Evolutionary conservation across 768 basidiomycete genomes (phyloP).

Genomic region (Terana coerulea): DNA sequence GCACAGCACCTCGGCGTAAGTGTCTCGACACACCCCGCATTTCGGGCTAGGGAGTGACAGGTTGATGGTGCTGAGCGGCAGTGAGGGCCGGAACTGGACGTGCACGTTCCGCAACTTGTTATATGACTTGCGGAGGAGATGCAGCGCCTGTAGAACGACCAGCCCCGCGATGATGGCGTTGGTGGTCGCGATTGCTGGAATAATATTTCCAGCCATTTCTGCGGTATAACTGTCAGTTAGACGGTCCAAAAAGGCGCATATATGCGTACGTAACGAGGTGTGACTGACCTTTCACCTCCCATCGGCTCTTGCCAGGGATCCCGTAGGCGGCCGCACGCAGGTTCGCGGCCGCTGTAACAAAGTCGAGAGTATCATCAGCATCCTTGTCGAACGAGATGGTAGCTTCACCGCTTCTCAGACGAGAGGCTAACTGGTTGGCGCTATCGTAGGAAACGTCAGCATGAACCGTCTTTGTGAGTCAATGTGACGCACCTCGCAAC

Average conservation of each 20-base stretch:
- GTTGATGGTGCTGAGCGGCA: slow-evolving; percentile 70
- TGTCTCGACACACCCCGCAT: slow-evolving; percentile 86
- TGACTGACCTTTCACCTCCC: slow-evolving; percentile 88
- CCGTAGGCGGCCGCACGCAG: slow-evolving; percentile 87
- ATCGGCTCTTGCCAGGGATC: slow-evolving; percentile 85
- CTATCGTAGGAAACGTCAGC: slow-evolving; percentile 38
- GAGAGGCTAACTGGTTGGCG: slow-evolving; percentile 71
- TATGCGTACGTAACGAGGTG: neutral
- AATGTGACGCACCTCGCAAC: slow-evolving; percentile 61
- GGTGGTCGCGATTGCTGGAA: slow-evolving; percentile 98
- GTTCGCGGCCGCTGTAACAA: slow-evolving; percentile 87
- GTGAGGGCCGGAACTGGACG: slow-evolving; percentile 70
- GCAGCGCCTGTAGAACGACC: slow-evolving; percentile 89
- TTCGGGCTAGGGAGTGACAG: slow-evolving; percentile 66
- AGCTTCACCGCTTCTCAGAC: slow-evolving; percentile 61
- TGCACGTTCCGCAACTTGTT: slow-evolving; percentile 69
- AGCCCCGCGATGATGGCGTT: slow-evolving; percentile 96
- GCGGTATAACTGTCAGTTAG: slow-evolving; percentile 2
- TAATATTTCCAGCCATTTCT: slow-evolving; percentile 99
- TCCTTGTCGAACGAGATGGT: slow-evolving; percentile 95
- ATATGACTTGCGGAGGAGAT: slow-evolving; percentile 69
- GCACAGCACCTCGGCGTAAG: slow-evolving; percentile 70
- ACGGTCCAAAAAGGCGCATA: neutral
- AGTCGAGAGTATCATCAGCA: slow-evolving; percentile 94
- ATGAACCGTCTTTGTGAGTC: neutral